Conservation (phyloP, 2,329 filamentous ascomycete genomes). For the Sphaceloma murrayae region DNA sequence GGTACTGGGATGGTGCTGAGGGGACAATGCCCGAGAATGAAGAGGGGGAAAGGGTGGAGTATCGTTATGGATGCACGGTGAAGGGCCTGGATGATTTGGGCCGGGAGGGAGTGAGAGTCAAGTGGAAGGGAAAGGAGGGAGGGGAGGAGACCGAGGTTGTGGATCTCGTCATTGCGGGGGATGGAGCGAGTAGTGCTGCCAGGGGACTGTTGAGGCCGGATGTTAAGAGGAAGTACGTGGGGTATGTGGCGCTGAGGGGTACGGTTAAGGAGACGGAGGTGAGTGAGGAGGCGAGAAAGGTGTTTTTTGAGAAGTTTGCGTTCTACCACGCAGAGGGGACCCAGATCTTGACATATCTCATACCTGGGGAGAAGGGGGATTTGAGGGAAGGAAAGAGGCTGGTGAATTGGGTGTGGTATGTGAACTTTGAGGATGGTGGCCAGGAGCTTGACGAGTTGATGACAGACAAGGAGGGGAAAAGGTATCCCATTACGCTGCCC, state of each 20-base stretch:
- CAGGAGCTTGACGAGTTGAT: constrained; percentile 35
- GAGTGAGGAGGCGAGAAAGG: constrained; percentile 26
- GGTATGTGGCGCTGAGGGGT: constrained; percentile 28
- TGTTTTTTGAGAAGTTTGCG: constrained; percentile 33
- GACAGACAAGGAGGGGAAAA: constrained; percentile 35
- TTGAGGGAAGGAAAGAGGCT: constrained; percentile 33
- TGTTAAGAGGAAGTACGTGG: constrained; percentile 26
- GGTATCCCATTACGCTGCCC: constrained; percentile 37
- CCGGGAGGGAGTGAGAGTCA: constrained; percentile 21
- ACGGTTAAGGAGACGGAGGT: constrained; percentile 28
- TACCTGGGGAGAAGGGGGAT: constrained; percentile 36
- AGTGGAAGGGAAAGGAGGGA: constrained; percentile 23
- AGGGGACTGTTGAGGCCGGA: constrained; percentile 23
- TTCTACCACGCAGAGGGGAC: constrained; percentile 33
- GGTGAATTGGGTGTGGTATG: constrained; percentile 43
- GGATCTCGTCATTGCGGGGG: constrained; percentile 38
- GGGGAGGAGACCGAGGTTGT: constrained; percentile 20
- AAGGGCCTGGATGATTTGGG: constrained; percentile 22
- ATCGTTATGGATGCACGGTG: constrained; percentile 27
- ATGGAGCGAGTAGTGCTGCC: constrained; percentile 31
- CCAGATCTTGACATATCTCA: constrained; percentile 36
- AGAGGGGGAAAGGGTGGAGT: constrained; percentile 20
- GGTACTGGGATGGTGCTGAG: constrained; percentile 23
- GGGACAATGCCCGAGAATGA: constrained; percentile 8
- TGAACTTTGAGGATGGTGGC: constrained; percentile 33